phyloP scores from a whole-genome alignment of 1,284 basidiomycete species.

The Cutaneotrichosporon mucoides region DNA sequence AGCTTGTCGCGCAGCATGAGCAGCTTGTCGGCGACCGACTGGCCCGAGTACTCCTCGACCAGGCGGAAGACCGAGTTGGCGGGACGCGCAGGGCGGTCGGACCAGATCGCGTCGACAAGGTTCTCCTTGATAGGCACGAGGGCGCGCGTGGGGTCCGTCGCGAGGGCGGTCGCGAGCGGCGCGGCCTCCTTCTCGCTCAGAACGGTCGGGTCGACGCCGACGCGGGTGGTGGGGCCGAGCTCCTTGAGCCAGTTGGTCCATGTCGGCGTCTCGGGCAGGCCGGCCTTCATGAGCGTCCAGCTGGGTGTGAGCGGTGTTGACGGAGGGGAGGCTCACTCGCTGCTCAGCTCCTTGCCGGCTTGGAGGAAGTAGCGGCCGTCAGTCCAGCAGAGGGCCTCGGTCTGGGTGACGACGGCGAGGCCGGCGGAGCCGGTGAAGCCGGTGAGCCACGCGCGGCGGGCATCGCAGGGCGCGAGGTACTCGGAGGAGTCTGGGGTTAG shows the following conservation, averaged over 20 bases:
- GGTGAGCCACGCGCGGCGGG: conserved; percentile 79
- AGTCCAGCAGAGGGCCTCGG: conserved; percentile 62
- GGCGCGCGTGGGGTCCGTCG: conserved; percentile 49
- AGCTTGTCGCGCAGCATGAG: conserved; percentile 63
- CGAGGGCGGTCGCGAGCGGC: conserved; percentile 34
- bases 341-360: conserved; percentile 81
- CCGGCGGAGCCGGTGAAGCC: conserved; percentile 93
- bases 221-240: conserved; percentile 58
- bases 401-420: conserved; percentile 70
- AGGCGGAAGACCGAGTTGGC: conserved; percentile 67
- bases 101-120: conserved; percentile 80
- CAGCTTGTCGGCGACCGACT: conserved; percentile 65
- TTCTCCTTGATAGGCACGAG: conserved; percentile 67
- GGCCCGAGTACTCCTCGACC: conserved; percentile 61
- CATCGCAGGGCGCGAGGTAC: conserved; percentile 78
- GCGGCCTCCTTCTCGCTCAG: conserved; percentile 60
- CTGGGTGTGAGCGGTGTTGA: conserved; percentile 51
- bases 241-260: conserved; percentile 81
- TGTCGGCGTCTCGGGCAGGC: conserved; percentile 76
- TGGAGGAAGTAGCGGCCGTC: conserved; percentile 94
- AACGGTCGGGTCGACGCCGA: conserved; percentile 77
- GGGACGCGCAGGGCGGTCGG: conserved; percentile 62
- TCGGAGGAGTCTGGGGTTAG: conserved; percentile 71
- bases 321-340: conserved; percentile 51
- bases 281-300: conserved; percentile 91